Evolutionary conservation across 192 early-diverging fungal genomes (phyloP).

Genomic region (Kappamyces sp.): DNA sequence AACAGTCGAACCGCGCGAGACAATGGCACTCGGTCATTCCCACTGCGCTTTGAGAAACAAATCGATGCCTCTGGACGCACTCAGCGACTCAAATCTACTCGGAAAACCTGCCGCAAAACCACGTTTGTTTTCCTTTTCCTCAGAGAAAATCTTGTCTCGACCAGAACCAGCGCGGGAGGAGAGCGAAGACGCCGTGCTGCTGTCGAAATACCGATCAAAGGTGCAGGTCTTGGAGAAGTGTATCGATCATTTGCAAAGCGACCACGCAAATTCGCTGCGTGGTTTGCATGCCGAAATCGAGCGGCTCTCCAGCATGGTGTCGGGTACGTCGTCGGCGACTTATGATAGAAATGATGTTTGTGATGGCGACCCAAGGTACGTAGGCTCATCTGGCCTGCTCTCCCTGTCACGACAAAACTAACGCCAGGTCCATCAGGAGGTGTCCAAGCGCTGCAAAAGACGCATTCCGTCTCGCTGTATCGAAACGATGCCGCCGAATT

Average conservation of each 20-base stretch:
- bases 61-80: too few species aligned
- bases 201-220: constrained; percentile 22
- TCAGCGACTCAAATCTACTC: too few species aligned
- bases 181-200: too few species aligned
- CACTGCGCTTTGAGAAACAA: too few species aligned
- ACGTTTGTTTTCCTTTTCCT: too few species aligned
- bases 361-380: constrained; percentile 1
- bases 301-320: constrained; percentile 30
- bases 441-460: background rate
- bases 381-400: background rate
- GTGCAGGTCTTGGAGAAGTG: constrained; percentile 38
- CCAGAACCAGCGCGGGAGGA: too few species aligned
- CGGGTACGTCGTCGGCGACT: constrained; percentile 33
- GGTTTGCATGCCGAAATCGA: constrained; percentile 43
- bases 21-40: too few species aligned
- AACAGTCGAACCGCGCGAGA: too few species aligned
- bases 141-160: too few species aligned
- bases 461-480: background rate
- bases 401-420: constrained; percentile 6
- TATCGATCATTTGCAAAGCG: constrained; percentile 36
- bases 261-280: constrained; percentile 29
- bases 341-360: constrained; percentile 5
- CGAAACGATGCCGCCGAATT: background rate
- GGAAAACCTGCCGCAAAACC: too few species aligned
- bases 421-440: background rate